Percentiles rank a stretch among this genome's conserved stretches.
Conservation (phyloP, 345 rosid species). For the Syzygium aromaticum region DNA sequence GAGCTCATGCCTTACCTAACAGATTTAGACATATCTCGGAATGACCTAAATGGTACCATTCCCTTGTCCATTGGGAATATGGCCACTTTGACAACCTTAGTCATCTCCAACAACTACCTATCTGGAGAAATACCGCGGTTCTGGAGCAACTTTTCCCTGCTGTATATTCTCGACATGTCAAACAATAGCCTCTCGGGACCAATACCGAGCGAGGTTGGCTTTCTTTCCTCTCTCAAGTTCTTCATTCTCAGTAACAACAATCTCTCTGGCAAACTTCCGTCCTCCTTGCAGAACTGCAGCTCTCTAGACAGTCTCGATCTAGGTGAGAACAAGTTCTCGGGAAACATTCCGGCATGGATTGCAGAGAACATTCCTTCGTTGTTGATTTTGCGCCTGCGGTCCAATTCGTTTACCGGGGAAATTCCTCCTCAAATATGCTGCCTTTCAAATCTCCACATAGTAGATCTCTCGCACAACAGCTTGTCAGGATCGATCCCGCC, state of each 20-base stretch:
- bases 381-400: not conserved
- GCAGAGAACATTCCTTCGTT: not conserved
- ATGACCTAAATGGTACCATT: not conserved
- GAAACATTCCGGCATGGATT: not conserved
- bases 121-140: not conserved
- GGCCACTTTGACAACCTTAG: not conserved
- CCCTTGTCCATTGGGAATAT: not conserved
- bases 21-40: not conserved
- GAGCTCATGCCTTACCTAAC: not conserved
- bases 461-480: not conserved
- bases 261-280: not conserved
- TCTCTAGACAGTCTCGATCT: not conserved
- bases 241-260: not conserved
- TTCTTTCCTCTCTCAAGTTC: not conserved
- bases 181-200: not conserved
- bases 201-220: constrained; percentile 5
- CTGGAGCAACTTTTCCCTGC: not conserved
- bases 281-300: not conserved
- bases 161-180: not conserved
- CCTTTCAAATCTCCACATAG: not conserved
- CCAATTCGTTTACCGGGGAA: not conserved
- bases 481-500: not conserved
- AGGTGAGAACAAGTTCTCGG: not conserved
- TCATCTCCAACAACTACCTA: not conserved
- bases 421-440: not conserved